Evolutionary conservation across 1,284 basidiomycete species (phyloP), one percentile per base, ranked within the genome.

Genomic region (Thelephora terrestris): DNA sequence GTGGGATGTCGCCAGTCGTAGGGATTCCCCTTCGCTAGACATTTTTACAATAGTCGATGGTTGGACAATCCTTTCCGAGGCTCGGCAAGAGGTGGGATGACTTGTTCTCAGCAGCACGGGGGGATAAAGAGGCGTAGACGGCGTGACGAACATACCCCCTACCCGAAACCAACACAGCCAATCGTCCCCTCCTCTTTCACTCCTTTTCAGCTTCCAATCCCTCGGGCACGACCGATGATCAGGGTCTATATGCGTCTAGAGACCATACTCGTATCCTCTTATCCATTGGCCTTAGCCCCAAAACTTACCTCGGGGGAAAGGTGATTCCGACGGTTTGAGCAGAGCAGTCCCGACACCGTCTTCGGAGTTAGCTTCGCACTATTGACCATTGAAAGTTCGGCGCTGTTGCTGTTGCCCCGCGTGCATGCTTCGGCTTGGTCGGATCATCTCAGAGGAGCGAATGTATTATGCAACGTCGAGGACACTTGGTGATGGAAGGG

Each of bases 201-300:
- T 40, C 20, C 14, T 39, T 18, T 18, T 17, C 37, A 3, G 10
- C 38, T n/a, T 10, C 38, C n/a, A 24, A 40, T 3, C 38, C n/a
- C n/a, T n/a, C n/a, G n/a, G n/a, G n/a, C n/a, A n/a, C n/a, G n/a
- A n/a, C n/a, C n/a, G n/a, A n/a, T n/a, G n/a, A n/a, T n/a, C 80
- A 0, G 86, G 85, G 17, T 88, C 63, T 27, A 90, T 60, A 57
- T 92, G 89, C 0, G 84, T 84, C 1, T 76, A 76, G 4, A 73
- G 58, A 16, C 56, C 61, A 59, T 71, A 81, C 10, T 20, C 12
- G 29, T 32, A 32, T 14, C 29, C 29, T 32, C 29, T 6, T 6
- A 32, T 32, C 9, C 7, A 32, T 32, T 12, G 7, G 9, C n/a
- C 5, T 42, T 18, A 25, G 20, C 39, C 21, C 14, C 25, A 25